phyloP scores from a whole-genome alignment of 2,329 filamentous ascomycete species.

The Verticillium nubilum region DNA sequence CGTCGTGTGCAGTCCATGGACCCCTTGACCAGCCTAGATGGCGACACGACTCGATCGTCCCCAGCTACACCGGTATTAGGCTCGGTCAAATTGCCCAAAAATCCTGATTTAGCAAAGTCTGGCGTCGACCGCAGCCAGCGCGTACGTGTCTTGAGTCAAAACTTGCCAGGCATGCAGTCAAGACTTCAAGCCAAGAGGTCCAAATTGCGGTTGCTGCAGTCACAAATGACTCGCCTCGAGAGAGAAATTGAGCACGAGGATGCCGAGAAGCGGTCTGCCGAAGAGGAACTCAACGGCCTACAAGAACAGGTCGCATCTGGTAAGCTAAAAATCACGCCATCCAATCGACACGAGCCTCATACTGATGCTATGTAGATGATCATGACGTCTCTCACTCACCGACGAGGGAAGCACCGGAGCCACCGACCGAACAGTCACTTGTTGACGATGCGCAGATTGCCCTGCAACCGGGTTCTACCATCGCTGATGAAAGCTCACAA shows the following conservation, averaged over 20 bases:
- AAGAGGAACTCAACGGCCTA: constrained; percentile 17
- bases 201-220: constrained; percentile 39
- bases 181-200: constrained; percentile 37
- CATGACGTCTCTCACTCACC: background rate
- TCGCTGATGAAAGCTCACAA: background rate
- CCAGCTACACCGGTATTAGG: constrained; percentile 7
- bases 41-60: background rate
- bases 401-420: constrained; percentile 1
- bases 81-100: constrained; percentile 20
- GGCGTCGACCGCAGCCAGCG: constrained; percentile 9
- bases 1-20: constrained; percentile 14
- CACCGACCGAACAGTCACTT: background rate
- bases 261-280: constrained; percentile 26
- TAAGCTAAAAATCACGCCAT: background rate
- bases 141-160: constrained; percentile 29
- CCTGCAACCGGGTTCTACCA: background rate
- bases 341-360: background rate
- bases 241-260: constrained; percentile 38
- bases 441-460: background rate
- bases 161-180: constrained; percentile 31
- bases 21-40: constrained; percentile 11
- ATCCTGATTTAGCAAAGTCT: constrained; percentile 8
- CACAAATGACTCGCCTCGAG: constrained; percentile 41
- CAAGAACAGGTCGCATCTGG: background rate
- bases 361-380: background rate